Conservation (phyloP, 106 monocot genomes). For the Agapanthus africanus region DNA sequence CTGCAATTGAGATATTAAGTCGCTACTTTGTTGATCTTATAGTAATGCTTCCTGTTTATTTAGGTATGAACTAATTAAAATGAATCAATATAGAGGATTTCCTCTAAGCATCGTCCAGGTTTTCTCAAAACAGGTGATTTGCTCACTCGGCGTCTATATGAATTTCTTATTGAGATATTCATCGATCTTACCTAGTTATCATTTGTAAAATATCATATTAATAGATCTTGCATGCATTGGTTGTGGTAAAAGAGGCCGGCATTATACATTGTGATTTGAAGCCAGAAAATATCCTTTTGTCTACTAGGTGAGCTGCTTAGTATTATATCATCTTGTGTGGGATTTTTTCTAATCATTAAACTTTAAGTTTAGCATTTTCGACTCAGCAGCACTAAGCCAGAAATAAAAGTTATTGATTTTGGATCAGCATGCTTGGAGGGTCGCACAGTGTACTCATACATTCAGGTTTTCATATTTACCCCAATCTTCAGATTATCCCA, state of each 20-base stretch:
- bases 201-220: slow-evolving; percentile 4
- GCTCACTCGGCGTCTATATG: not conserved
- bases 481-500: too few species aligned
- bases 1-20: not conserved
- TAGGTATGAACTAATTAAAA: slow-evolving; percentile 78
- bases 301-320: slow-evolving; percentile 38
- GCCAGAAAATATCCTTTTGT: slow-evolving; percentile 93
- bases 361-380: slow-evolving; percentile 5
- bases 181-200: not conserved
- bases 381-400: slow-evolving; percentile 52
- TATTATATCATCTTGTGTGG: not conserved
- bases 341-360: slow-evolving; percentile 8
- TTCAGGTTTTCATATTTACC: slow-evolving; percentile 53
- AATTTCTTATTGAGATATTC: not conserved
- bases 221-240: slow-evolving; percentile 80
- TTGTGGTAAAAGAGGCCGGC: slow-evolving; percentile 83
- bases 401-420: slow-evolving; percentile 97
- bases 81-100: slow-evolving; percentile 74
- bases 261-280: slow-evolving; percentile 99
- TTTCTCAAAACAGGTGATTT: slow-evolving; percentile 81
- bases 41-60: slow-evolving; percentile 11
- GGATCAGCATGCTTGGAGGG: slow-evolving; percentile 94
- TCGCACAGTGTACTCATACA: slow-evolving; percentile 87
- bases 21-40: not conserved
- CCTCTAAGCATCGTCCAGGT: slow-evolving; percentile 59